Evolutionary conservation across 768 basidiomycete genomes (phyloP).

Genomic region (Tylopilus sp.): DNA sequence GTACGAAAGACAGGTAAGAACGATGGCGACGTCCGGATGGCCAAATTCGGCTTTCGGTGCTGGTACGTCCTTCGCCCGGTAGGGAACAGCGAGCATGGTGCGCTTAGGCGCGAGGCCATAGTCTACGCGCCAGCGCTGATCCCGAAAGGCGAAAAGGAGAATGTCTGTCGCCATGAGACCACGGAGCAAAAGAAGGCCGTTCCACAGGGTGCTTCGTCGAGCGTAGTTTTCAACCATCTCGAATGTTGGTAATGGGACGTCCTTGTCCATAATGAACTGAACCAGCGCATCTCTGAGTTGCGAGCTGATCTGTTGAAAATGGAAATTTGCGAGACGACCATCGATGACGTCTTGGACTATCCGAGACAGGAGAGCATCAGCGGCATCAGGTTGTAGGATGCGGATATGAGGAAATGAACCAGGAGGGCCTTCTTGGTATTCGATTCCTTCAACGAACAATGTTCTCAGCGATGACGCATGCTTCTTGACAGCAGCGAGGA

Average conservation of each 20-base stretch:
- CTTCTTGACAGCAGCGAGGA: not conserved
- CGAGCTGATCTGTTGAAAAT: not conserved
- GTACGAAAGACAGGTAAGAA: too few species aligned
- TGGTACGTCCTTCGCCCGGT: too few species aligned
- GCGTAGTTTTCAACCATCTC: not conserved
- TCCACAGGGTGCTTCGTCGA: not conserved
- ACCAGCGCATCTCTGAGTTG: not conserved
- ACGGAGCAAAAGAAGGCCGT: not conserved
- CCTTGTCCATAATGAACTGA: not conserved
- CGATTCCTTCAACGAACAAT: not conserved
- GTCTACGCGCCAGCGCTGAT: constrained; percentile 49
- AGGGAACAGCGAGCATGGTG: constrained; percentile 46
- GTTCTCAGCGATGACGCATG: not conserved
- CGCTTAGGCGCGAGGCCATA: constrained; percentile 45
- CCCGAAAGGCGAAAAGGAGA: constrained; percentile 35
- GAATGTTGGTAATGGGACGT: not conserved
- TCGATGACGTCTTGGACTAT: not conserved
- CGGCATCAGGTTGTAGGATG: not conserved
- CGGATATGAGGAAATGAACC: not conserved
- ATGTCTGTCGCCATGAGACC: constrained; percentile 36
- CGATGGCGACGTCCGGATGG: constrained; percentile 51
- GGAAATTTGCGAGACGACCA: not conserved
- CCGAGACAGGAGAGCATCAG: not conserved
- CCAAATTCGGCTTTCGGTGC: constrained; percentile 46
- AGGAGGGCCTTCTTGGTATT: not conserved